Evolutionary conservation across 257 asterid species (phyloP).

Genomic region (Cinchona pubescens): DNA sequence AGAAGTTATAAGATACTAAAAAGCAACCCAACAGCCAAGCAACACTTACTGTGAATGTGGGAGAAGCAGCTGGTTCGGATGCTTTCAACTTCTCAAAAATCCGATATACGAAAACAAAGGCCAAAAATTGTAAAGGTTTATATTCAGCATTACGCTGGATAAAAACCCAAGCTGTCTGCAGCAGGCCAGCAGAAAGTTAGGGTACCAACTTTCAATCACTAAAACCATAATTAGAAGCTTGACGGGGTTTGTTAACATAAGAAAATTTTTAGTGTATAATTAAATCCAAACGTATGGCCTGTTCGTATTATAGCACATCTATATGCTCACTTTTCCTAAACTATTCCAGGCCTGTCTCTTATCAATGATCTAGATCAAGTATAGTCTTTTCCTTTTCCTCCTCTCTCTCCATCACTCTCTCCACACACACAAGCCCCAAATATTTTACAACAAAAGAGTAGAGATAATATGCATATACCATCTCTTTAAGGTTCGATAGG

Average conservation of each 20-base stretch:
- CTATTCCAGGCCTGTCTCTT: not conserved
- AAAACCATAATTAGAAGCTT: not conserved
- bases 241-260: not conserved
- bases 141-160: slow-evolving; percentile 73
- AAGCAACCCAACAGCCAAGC: slow-evolving; percentile 8
- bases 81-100: slow-evolving; percentile 88
- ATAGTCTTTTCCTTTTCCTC: not conserved
- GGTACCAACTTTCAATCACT: not conserved
- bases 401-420: not conserved
- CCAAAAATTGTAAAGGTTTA: slow-evolving; percentile 88
- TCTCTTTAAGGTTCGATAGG: not conserved
- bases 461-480: not conserved
- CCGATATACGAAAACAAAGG: slow-evolving; percentile 74
- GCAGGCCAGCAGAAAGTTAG: slow-evolving; percentile 19
- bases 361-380: too few species aligned
- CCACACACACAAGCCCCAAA: not conserved
- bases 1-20: slow-evolving; percentile 4
- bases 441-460: not conserved
- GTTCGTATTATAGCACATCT: not conserved
- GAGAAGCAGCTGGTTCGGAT: slow-evolving; percentile 54
- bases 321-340: not conserved
- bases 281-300: not conserved
- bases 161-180: slow-evolving; percentile 90
- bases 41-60: slow-evolving; percentile 61
- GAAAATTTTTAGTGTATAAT: not conserved